These are phyloP conservation scores for Anastatica hierochuntica DNA, from an alignment of 345 rosid species.

Conservation along the genomic window DNA sequence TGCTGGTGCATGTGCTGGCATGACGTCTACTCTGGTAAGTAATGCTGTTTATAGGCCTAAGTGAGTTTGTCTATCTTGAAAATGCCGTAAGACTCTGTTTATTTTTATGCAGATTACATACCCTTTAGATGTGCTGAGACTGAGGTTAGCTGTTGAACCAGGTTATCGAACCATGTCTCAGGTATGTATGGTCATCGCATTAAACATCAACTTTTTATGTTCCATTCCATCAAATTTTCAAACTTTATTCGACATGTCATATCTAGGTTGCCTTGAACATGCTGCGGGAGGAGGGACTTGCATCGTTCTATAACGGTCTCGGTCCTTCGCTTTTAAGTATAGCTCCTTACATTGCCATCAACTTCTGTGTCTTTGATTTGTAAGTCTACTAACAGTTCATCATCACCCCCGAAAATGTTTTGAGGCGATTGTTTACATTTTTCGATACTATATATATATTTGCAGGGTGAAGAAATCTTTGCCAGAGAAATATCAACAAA, in stretches of 20 bases:
- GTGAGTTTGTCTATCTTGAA: background rate
- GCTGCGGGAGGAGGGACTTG: constrained; percentile 83
- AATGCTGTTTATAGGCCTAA: background rate
- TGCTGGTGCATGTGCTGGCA: constrained; percentile 99
- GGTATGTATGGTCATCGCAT: constrained; percentile 36
- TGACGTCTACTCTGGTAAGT: constrained; percentile 96
- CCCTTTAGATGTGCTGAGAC: constrained; percentile 80
- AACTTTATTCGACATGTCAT: background rate
- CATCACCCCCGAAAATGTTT: background rate
- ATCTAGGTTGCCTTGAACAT: constrained; percentile 68
- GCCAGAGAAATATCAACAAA: constrained; percentile 66
- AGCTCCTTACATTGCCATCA: constrained; percentile 88
- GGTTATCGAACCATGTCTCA: constrained; percentile 71
- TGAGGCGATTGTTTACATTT: background rate
- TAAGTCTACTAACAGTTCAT: constrained; percentile 30
- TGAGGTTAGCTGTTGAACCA: constrained; percentile 88
- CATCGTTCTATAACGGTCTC: constrained; percentile 73
- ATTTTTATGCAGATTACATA: constrained; percentile 51
- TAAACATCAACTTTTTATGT: background rate
- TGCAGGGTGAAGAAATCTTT: constrained; percentile 72
- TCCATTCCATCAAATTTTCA: background rate
- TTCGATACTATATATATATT: constrained; percentile 4
- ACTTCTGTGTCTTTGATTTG: constrained; percentile 87
- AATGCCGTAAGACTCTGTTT: background rate
- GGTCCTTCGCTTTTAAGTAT: constrained; percentile 87